phyloP scores from a whole-genome alignment of 352 stramenopile genomes.

The Aphanomyces euteiches region DNA sequence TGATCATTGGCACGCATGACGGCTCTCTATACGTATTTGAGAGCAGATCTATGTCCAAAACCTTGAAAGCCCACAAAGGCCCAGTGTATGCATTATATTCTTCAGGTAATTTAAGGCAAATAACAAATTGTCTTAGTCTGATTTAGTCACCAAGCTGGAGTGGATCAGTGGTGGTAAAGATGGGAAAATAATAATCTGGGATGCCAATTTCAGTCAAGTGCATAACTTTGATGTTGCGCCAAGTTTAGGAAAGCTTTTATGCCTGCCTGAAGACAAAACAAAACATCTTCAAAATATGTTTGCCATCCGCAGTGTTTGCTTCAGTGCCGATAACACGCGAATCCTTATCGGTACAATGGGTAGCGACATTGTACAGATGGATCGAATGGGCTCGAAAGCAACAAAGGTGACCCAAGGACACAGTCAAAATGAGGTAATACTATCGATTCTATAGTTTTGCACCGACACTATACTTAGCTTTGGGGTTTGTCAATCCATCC shows the following conservation, averaged over 20 bases:
- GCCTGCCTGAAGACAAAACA: conserved; percentile 3
- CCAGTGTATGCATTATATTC: conserved; percentile 50
- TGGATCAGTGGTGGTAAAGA: conserved; percentile 86
- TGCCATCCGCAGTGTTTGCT: conserved; percentile 23
- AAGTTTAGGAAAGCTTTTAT: conserved; percentile 14
- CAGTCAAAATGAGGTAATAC: conserved; percentile 37
- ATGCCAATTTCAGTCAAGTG: conserved; percentile 47
- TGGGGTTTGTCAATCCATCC: conserved; percentile 72
- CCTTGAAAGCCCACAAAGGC: conserved; percentile 50
- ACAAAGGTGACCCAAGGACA: conserved; percentile 38
- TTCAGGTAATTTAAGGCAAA: conserved; percentile 22
- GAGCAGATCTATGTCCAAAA: conserved; percentile 45
- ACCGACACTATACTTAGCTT: conserved; percentile 41
- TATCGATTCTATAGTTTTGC: conserved; percentile 2
- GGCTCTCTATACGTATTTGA: conserved; percentile 78
- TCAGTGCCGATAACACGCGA: conserved; percentile 15
- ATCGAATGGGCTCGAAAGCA: conserved; percentile 42
- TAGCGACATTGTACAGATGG: conserved; percentile 86
- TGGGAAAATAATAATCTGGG: conserved; percentile 82
- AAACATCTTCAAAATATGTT: background rate
- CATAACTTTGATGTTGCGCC: conserved; percentile 37
- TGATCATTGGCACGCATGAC: conserved; percentile 42
- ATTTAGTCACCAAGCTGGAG: conserved; percentile 37
- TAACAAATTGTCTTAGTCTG: background rate
- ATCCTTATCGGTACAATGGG: conserved; percentile 82